phyloP scores from a whole-genome alignment of 805 yeast genomes.

The Lachancea meyersii region DNA sequence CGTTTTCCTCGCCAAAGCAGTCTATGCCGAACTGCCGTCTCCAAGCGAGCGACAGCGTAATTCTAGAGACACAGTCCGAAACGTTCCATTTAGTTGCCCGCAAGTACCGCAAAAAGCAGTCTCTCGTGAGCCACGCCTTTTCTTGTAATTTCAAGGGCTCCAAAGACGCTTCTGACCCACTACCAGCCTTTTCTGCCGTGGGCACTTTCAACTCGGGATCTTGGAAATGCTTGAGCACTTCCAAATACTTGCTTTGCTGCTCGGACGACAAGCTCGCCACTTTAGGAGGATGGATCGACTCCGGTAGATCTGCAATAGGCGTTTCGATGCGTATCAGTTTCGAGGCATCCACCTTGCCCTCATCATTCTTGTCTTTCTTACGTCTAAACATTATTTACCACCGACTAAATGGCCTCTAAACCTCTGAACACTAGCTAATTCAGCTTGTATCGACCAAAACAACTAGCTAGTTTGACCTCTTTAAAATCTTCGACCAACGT shows the following conservation, averaged over 20 bases:
- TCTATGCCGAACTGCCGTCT: slow-evolving; percentile 84
- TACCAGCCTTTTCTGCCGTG: slow-evolving; percentile 38
- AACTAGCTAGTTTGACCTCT: too few species aligned
- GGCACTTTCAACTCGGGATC: slow-evolving; percentile 48
- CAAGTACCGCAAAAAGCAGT: slow-evolving; percentile 82
- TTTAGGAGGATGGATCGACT: slow-evolving; percentile 45
- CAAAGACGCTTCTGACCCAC: slow-evolving; percentile 25
- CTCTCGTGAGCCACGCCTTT: slow-evolving; percentile 88
- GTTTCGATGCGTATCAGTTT: slow-evolving; percentile 30
- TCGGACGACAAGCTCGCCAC: slow-evolving; percentile 42
- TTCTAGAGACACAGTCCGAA: slow-evolving; percentile 62
- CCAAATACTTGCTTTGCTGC: slow-evolving; percentile 54
- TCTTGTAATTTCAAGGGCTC: slow-evolving; percentile 42
- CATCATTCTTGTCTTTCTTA: slow-evolving; percentile 23
- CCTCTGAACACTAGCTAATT: too few species aligned
- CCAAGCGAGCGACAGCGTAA: slow-evolving; percentile 81
- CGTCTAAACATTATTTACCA: slow-evolving; percentile 22
- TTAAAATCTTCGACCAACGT: too few species aligned
- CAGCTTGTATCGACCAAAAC: too few species aligned
- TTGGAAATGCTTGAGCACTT: slow-evolving; percentile 59
- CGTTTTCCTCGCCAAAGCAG: slow-evolving; percentile 38
- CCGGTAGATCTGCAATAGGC: slow-evolving; percentile 57
- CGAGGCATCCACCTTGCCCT: slow-evolving; percentile 14
- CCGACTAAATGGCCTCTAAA: too few species aligned
- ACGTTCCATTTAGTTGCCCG: slow-evolving; percentile 91